A percentile compares a stretch with the other conserved stretches of the same genome.
phyloP scores from a whole-genome alignment of 805 yeast genomes.

The Ogataea pini region DNA sequence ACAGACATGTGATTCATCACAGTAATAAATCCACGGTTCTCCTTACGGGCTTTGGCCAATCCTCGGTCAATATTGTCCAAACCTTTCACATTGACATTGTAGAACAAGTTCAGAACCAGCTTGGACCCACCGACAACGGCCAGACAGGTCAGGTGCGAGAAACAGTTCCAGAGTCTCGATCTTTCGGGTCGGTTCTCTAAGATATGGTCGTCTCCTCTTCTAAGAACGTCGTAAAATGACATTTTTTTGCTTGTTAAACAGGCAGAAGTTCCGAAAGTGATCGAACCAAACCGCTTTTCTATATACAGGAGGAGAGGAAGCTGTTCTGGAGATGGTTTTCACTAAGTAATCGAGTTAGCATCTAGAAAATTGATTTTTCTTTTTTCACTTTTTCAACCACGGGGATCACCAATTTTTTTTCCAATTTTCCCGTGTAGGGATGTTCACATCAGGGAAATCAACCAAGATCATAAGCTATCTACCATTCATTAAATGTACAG shows the following conservation, averaged over 20 bases:
- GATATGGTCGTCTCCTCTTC: constrained; percentile 73
- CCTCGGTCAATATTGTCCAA: constrained; percentile 67
- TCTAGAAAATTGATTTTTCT: background rate
- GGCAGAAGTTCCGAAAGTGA: background rate
- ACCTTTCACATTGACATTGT: constrained; percentile 63
- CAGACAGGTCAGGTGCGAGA: constrained; percentile 69
- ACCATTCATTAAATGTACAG: constrained; percentile 5
- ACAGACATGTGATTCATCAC: constrained; percentile 92
- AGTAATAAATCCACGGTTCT: constrained; percentile 77
- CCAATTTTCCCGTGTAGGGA: background rate
- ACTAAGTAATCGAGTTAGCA: background rate
- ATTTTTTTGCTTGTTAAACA: constrained; percentile 34
- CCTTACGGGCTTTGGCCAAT: constrained; percentile 57
- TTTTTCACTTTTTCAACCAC: background rate
- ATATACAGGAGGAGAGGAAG: constrained; percentile 2
- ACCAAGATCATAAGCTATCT: constrained; percentile 4
- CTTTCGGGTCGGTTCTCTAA: constrained; percentile 52
- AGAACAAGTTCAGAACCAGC: constrained; percentile 56
- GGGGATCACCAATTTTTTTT: background rate
- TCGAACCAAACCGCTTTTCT: background rate
- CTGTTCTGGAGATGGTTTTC: background rate
- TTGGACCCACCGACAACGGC: constrained; percentile 67
- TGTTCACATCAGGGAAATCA: background rate
- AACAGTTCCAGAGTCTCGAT: constrained; percentile 59
- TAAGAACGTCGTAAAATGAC: constrained; percentile 69